Evolutionary conservation across 371 early-diverging fungal species (phyloP), one percentile per base, ranked within the genome.

Genomic region (Mucor lusitanicus): DNA sequence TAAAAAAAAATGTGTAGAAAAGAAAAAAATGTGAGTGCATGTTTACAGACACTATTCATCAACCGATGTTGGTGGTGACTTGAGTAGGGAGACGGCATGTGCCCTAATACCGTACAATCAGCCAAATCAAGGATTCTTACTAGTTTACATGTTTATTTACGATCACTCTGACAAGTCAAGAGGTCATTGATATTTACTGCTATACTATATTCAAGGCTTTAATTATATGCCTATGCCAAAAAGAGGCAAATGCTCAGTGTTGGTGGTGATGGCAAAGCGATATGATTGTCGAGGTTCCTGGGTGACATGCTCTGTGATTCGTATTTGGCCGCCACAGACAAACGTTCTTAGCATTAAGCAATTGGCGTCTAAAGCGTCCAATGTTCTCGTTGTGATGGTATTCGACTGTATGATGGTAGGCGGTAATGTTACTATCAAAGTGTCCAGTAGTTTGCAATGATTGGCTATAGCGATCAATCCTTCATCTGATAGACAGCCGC

Each of bases 401-500:
- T 68, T 68, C 5, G 63, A 63, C 21, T 68, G 68, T 7, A 63
- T 33, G 8, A 68, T 58, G 28, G 44, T 58, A 0, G 57, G 42
- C n/a, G 68, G 68, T 42, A 68, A 6, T 7, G 68, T 68, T 3
- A 63, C 48, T 3, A 48, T 19, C 19, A 68, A 23, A 8, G 63
- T 48, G 1, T 48, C 4, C 11, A 68, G 15, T 19, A 35, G 6
- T 27, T 2, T 35, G 19, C 68, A 68, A 15, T 58, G 30, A 2
- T 57, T 3, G 12, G 68, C 68, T 48, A 68, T 35, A 0, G 68
- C 48, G 3, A 56, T 27, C 15, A 57, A 35, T 3, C 48, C 37
- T 2, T 25, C 21, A 28, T 68, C 68, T 21, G 68, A 62, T 35
- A 68, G 30, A 32, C 55, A 68, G 0, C 68, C 68, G 23, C 62